Evolutionary conservation across 805 yeast genomes (phyloP), one percentile per base, ranked within the genome.

Genomic region (Lachancea waltii): DNA sequence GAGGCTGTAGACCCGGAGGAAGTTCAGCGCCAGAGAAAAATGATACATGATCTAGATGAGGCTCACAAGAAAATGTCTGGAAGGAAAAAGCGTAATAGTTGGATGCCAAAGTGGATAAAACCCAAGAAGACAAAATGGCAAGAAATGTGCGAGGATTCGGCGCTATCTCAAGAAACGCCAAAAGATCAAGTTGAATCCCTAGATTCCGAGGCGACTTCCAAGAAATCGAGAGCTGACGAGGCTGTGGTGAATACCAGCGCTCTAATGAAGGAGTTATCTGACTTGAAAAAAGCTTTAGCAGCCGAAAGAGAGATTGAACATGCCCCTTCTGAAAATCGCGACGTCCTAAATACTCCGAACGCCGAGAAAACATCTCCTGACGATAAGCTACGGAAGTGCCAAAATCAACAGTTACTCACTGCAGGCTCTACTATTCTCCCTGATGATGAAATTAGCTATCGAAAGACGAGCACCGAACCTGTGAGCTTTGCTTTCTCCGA

Each of bases 1-100:
- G 97, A 90, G 54, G 50, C 53, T 5, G 94, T 96, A 0, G 95
- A 90, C 59, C 85, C 95, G 2, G 95, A 85, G 48, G 78, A 81
- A 51, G 73, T 77, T 17, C 87, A 87, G 47, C 76, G 90, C 47
- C 94, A 87, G 53, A 69, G 96, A 43, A 78, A 85, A 53, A 67
- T 92, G 51, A 72, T 92, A 9, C 68, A 70, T 41, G 98, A 92
- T 56, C 83, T 90, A 50, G 96, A 86, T 48, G 85, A 82, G 46
- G 95, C 95, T 1, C 73, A 85, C 39, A 77, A 75, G 38, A 74
- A 74, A 46, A 67, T 78, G 69, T 62, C 62, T 10, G 56, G 59
- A 17, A 60, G 53, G 40, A 67, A 64, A 48, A 60, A 65, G 38
- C 62, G 64, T 18, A 56, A 58, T 36, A 56, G 58, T 29, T 71